phyloP scores from a whole-genome alignment of 1,284 basidiomycete species.

The Puccinia sorghi region DNA sequence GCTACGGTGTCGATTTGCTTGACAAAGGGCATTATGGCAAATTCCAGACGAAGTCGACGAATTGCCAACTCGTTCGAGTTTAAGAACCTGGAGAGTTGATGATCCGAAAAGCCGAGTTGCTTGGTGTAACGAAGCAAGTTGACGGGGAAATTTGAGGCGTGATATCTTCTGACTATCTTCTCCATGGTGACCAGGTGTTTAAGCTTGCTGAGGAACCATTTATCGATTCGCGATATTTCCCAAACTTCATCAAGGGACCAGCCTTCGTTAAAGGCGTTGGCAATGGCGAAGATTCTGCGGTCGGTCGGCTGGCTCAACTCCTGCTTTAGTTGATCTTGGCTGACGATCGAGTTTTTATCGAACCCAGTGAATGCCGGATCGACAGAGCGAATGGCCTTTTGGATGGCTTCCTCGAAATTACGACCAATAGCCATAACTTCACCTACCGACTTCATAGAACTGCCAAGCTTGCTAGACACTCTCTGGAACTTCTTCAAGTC shows the following conservation, averaged over 20 bases:
- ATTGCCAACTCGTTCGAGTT: conserved; percentile 86
- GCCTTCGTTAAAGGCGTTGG: conserved; percentile 80
- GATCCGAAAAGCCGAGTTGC: conserved; percentile 94
- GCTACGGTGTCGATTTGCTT: conserved; percentile 99
- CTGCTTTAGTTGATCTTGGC: conserved; percentile 72
- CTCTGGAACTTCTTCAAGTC: conserved; percentile 96
- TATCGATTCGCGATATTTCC: conserved; percentile 95
- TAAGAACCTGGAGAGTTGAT: conserved; percentile 77
- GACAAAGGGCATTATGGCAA: conserved; percentile 81
- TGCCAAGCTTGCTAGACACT: conserved; percentile 81
- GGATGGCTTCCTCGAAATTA: conserved; percentile 96
- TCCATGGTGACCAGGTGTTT: conserved; percentile 81
- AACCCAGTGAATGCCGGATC: conserved; percentile 94
- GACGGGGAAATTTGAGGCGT: conserved; percentile 69
- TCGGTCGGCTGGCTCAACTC: conserved; percentile 86
- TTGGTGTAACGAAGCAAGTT: conserved; percentile 79
- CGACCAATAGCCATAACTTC: conserved; percentile 99
- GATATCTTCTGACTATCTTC: conserved; percentile 64
- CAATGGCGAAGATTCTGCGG: conserved; percentile 87
- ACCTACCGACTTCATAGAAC: conserved; percentile 98
- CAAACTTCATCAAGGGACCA: conserved; percentile 95
- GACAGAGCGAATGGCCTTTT: conserved; percentile 95
- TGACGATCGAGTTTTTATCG: conserved; percentile 67
- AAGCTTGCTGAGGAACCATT: conserved; percentile 93
- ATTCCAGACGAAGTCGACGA: conserved; percentile 80